Evolutionary conservation across 139 green algal species (phyloP).

Genomic region (Marvania coccoides): DNA sequence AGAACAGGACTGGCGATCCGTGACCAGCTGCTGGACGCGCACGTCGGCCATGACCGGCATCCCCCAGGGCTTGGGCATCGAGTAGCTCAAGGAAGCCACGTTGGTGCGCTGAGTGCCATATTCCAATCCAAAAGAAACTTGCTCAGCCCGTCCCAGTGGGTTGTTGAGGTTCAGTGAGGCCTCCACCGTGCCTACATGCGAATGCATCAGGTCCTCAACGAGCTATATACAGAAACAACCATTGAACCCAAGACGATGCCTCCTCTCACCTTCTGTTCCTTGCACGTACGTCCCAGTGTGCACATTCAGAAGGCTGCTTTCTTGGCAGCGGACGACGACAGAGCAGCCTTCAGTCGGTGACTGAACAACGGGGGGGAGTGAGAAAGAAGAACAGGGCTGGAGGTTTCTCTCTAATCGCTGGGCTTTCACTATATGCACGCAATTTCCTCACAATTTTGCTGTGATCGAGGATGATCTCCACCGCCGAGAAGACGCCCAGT

Average conservation of each 20-base stretch:
- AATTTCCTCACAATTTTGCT: neutral
- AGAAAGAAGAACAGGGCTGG: neutral
- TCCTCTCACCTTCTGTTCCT: slow-evolving; percentile 26
- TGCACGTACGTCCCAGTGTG: slow-evolving; percentile 58
- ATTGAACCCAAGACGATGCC: neutral
- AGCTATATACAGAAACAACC: too few relatives aligned
- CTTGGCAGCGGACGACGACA: slow-evolving; percentile 39
- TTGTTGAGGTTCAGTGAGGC: slow-evolving; percentile 40
- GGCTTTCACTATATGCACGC: too few relatives aligned
- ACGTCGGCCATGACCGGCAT: slow-evolving; percentile 24
- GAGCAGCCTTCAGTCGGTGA: slow-evolving; percentile 34
- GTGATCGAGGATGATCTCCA: slow-evolving; percentile 48
- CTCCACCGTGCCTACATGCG: slow-evolving; percentile 45
- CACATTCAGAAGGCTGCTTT: slow-evolving; percentile 43
- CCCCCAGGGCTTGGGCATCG: slow-evolving; percentile 31
- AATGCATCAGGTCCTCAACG: neutral
- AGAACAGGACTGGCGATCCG: neutral
- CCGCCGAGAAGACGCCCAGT: slow-evolving; percentile 51
- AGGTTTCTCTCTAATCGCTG: too few relatives aligned
- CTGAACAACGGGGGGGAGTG: slow-evolving; percentile 11
- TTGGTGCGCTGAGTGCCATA: slow-evolving; percentile 47
- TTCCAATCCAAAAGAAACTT: slow-evolving; percentile 30
- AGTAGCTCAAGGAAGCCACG: slow-evolving; percentile 25
- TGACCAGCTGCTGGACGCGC: slow-evolving; percentile 22
- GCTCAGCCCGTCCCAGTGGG: slow-evolving; percentile 41